phyloP scores from a whole-genome alignment of 495 filamentous ascomycete genomes.

The Pseudevernia furfuracea region DNA sequence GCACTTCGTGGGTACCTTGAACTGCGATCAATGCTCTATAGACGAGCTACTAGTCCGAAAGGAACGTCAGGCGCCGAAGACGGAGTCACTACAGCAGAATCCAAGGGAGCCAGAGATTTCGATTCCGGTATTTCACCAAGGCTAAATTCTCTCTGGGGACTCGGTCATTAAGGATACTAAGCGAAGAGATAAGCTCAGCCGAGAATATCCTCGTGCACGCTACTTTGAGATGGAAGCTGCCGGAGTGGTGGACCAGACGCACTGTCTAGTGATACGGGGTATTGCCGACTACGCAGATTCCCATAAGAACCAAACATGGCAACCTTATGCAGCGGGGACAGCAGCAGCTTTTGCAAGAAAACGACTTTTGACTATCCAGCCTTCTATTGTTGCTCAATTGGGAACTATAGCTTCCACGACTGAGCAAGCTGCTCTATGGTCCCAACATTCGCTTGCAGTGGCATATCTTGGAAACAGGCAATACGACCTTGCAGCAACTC shows the following conservation, averaged over 20 bases:
- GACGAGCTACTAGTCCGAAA: slow-evolving; percentile 13
- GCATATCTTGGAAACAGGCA: background rate
- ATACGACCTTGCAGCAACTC: background rate
- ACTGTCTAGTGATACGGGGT: slow-evolving; percentile 37
- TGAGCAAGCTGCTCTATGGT: background rate
- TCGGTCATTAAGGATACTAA: slow-evolving; percentile 31
- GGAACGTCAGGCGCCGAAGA: slow-evolving; percentile 16
- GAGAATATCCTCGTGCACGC: slow-evolving; percentile 6
- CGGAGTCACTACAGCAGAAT: too few relatives aligned
- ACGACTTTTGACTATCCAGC: background rate
- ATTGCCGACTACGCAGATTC: slow-evolving; percentile 34
- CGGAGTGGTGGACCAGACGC: slow-evolving; percentile 33
- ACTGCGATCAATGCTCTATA: slow-evolving; percentile 17
- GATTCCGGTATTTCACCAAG: slow-evolving; percentile 26
- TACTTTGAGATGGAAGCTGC: slow-evolving; percentile 42
- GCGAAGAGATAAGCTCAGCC: slow-evolving; percentile 29
- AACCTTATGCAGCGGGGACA: background rate
- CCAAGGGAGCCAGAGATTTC: too few relatives aligned
- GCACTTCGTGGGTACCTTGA: slow-evolving; percentile 5
- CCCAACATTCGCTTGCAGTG: background rate
- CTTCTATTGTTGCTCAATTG: background rate
- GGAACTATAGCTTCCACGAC: background rate
- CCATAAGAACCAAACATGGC: background rate
- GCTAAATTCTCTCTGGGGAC: slow-evolving; percentile 33
- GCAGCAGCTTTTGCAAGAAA: slow-evolving; percentile 5